Evolutionary conservation across 2,329 filamentous ascomycete species (phyloP).

Genomic region (Diaporthe helianthi): DNA sequence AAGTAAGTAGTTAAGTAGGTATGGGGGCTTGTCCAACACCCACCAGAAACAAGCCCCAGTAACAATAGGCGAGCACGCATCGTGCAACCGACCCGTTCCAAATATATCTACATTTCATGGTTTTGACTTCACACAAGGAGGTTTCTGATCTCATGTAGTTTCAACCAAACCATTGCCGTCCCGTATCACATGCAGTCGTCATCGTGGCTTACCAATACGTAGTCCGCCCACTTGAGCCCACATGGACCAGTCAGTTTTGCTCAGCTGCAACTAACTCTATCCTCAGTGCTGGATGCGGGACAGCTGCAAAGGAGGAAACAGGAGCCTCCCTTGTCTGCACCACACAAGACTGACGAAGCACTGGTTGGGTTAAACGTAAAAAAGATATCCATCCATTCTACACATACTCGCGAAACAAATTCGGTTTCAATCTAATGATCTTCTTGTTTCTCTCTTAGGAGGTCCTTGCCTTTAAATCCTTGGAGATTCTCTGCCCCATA

Average conservation of each 20-base stretch:
- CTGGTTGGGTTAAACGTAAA: not conserved
- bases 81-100: conserved; percentile 9
- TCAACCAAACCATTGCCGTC: not conserved
- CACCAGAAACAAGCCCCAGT: not conserved
- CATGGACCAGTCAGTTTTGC: not conserved
- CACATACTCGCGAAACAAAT: not conserved
- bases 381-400: not conserved
- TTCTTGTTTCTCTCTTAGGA: not conserved
- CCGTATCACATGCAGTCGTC: not conserved
- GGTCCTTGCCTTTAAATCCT: too few relatives aligned
- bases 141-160: not conserved
- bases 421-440: not conserved
- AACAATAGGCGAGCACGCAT: not conserved
- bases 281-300: not conserved
- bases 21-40: not conserved
- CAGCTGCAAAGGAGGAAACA: not conserved
- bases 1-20: too few relatives aligned
- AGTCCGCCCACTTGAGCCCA: not conserved
- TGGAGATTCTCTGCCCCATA: not conserved
- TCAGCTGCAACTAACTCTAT: too few relatives aligned
- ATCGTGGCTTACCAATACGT: conserved; percentile 13
- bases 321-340: not conserved
- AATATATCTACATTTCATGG: not conserved
- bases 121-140: not conserved
- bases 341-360: not conserved